Conservation (phyloP, 129 eudicot genomes). For the Erigeron canadensis region DNA sequence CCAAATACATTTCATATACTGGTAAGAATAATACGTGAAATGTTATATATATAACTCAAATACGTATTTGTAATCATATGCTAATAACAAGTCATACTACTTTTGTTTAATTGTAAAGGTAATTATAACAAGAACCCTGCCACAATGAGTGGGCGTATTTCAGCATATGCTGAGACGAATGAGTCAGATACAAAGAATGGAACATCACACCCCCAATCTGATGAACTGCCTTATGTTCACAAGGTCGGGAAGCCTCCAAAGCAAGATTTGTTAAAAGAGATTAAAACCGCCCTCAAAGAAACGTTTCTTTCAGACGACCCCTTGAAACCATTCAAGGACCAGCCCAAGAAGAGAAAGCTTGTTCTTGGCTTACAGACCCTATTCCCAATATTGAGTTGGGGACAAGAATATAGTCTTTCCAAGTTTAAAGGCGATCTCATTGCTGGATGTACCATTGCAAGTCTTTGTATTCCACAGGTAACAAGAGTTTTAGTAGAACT, state of each 20-base stretch:
- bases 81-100: conserved; percentile 2
- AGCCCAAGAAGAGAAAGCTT: conserved; percentile 42
- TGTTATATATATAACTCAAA: background rate
- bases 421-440: conserved; percentile 73
- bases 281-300: conserved; percentile 52
- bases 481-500: background rate
- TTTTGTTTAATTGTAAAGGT: conserved; percentile 31
- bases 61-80: conserved; percentile 1
- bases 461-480: conserved; percentile 90
- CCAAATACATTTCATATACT: conserved; percentile 10
- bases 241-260: conserved; percentile 78
- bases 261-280: conserved; percentile 55
- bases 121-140: conserved; percentile 18
- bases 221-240: conserved; percentile 51
- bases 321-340: conserved; percentile 63
- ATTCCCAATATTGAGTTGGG: conserved; percentile 77
- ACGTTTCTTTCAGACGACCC: conserved; percentile 87
- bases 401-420: conserved; percentile 46
- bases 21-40: conserved; percentile 8
- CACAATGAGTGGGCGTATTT: conserved; percentile 46
- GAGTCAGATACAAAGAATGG: background rate
- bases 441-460: conserved; percentile 81
- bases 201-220: conserved; percentile 26
- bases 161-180: conserved; percentile 21
- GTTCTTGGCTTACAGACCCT: conserved; percentile 56